Percentiles rank a stretch among this genome's conserved stretches.
Evolutionary conservation across 371 early-diverging fungal genomes (phyloP).

Genomic region (Mortierella sp.): DNA sequence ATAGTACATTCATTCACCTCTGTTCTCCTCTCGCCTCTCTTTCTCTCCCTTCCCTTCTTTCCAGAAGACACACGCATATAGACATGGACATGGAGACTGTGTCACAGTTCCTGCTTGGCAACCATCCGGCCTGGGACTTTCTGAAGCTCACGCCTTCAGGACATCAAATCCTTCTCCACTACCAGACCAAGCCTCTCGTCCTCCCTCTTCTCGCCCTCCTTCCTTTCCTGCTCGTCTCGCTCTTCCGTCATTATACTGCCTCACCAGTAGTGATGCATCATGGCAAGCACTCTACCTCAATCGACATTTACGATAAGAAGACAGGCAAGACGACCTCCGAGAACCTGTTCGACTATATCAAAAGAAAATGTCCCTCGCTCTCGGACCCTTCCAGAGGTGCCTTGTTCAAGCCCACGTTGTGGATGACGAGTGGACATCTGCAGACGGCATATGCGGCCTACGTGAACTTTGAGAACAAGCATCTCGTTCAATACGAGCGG

Average conservation of each 20-base stretch:
- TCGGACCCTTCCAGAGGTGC: conserved; percentile 31
- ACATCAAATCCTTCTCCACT: conserved; percentile 3
- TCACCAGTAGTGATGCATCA: conserved; percentile 35
- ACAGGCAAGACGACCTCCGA: conserved; percentile 28
- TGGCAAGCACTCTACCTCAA: conserved; percentile 16
- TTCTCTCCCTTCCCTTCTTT: not conserved
- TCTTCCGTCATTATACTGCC: conserved; percentile 28
- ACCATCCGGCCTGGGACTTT: conserved; percentile 20
- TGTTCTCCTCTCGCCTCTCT: not conserved
- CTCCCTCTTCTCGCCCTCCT: conserved; percentile 28
- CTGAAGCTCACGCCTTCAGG: conserved; percentile 15
- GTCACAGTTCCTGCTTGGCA: conserved; percentile 25
- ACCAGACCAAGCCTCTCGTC: conserved; percentile 29
- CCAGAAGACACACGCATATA: not conserved
- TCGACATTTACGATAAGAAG: conserved; percentile 18
- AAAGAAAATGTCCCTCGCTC: conserved; percentile 52
- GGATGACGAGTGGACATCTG: conserved; percentile 70
- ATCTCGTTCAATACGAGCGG: conserved; percentile 66
- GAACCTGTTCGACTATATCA: conserved; percentile 39
- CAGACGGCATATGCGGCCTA: conserved; percentile 74
- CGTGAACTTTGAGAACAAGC: conserved; percentile 41
- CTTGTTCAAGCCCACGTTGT: conserved; percentile 61
- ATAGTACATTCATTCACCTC: too few species aligned
- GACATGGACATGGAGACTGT: conserved; percentile 38
- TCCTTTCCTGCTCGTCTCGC: conserved; percentile 26